Conservation (phyloP, 208 protist genomes). For the Wallacemonas sp. region DNA sequence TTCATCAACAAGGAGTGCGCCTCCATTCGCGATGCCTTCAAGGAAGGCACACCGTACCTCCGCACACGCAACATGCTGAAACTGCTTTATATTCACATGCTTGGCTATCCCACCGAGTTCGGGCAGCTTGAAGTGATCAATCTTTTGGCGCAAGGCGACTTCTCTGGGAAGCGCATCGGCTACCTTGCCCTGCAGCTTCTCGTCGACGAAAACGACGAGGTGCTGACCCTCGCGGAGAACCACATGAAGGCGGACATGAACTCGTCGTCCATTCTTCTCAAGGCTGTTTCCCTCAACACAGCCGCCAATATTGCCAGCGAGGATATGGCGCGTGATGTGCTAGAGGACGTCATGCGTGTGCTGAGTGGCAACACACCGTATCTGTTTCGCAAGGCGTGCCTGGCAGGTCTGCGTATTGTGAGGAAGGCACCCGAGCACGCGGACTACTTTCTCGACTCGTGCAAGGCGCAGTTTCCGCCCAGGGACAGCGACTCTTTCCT, state of each 20-base stretch:
- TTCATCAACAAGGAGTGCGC: constrained; percentile 97
- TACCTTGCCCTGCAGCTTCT: constrained; percentile 97
- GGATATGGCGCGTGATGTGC: constrained; percentile 96
- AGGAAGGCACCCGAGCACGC: constrained; percentile 94
- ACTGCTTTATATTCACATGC: constrained; percentile 99
- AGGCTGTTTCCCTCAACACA: constrained; percentile 95
- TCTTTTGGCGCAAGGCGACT: constrained; percentile 95
- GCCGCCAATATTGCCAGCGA: constrained; percentile 97
- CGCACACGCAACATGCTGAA: constrained; percentile 99
- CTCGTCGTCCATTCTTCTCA: constrained; percentile 75
- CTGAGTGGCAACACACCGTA: constrained; percentile 88
- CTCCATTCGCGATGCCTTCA: constrained; percentile 93
- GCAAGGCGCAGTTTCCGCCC: constrained; percentile 66
- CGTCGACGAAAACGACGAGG: constrained; percentile 97
- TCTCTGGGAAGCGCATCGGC: constrained; percentile 97
- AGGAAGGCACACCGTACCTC: constrained; percentile 89
- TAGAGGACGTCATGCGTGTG: constrained; percentile 92
- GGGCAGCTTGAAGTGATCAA: constrained; percentile 99
- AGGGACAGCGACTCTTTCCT: constrained; percentile 80
- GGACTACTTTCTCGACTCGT: constrained; percentile 94
- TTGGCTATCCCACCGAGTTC: constrained; percentile 99
- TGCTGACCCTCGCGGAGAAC: constrained; percentile 98
- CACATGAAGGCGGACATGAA: constrained; percentile 96
- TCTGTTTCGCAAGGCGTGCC: constrained; percentile 95
- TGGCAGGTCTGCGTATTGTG: constrained; percentile 87